Conservation (phyloP, 2,329 filamentous ascomycete genomes). For the Fusarium sp. region DNA sequence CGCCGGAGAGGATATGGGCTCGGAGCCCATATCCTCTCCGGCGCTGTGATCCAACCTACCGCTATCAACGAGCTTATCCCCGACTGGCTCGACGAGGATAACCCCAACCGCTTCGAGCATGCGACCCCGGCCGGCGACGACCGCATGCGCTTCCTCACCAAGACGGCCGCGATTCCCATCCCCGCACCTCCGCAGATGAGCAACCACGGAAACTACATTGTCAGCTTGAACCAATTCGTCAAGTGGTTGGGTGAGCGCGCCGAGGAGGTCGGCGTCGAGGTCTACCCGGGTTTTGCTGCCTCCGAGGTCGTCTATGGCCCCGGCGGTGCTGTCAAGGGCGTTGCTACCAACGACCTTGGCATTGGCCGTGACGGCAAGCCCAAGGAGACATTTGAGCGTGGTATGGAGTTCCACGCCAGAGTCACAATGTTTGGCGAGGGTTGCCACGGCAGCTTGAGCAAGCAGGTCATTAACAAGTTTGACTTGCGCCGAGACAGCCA, state of each 20-base stretch:
- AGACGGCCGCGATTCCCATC: slow-evolving; percentile 77
- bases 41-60: slow-evolving; percentile 90
- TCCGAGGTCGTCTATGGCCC: slow-evolving; percentile 87
- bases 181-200: slow-evolving; percentile 96
- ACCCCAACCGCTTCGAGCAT: slow-evolving; percentile 85
- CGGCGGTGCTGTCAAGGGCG: slow-evolving; percentile 89
- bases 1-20: no score
- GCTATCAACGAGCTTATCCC: slow-evolving; percentile 90
- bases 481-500: slow-evolving; percentile 88
- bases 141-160: slow-evolving; percentile 93
- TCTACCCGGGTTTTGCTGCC: slow-evolving; percentile 95
- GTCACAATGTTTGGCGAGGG: slow-evolving; percentile 94
- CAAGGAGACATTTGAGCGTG: slow-evolving; percentile 90
- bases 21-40: slow-evolving; percentile 93
- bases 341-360: slow-evolving; percentile 94
- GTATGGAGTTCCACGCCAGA: slow-evolving; percentile 97
- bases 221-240: slow-evolving; percentile 92
- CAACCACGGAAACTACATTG: slow-evolving; percentile 97
- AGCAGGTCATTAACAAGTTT: slow-evolving; percentile 94
- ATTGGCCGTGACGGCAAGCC: slow-evolving; percentile 81
- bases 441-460: slow-evolving; percentile 93
- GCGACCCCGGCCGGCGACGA: slow-evolving; percentile 84
- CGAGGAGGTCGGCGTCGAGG: slow-evolving; percentile 94
- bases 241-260: slow-evolving; percentile 96
- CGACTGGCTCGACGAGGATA: slow-evolving; percentile 89